Evolutionary conservation across 2,329 filamentous ascomycete species (phyloP).

Genomic region (Ascocoryne sarcoides): DNA sequence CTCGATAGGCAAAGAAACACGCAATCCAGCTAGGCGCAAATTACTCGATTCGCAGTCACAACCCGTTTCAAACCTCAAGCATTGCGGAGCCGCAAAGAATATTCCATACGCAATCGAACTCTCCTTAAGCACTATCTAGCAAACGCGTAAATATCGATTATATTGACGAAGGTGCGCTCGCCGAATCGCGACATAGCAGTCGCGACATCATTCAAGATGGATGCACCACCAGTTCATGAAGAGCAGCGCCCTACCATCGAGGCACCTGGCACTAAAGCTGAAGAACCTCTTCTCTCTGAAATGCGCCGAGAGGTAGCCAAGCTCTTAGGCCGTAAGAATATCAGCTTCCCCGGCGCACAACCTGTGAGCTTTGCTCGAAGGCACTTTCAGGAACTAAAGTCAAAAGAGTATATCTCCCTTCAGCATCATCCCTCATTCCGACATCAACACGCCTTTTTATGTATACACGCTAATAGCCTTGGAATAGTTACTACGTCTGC

Average conservation of each 20-base stretch:
- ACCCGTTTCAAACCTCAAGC: neutral
- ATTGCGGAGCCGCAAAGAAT: too few relatives aligned
- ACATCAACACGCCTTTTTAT: too few relatives aligned
- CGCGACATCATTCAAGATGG: neutral
- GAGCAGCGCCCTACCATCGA: conserved; percentile 32
- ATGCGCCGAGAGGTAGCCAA: conserved; percentile 67
- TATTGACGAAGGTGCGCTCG: too few relatives aligned
- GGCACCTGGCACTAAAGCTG: conserved; percentile 57
- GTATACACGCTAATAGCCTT: conserved; percentile 8
- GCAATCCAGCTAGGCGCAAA: neutral
- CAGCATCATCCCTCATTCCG: neutral
- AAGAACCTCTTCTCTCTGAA: conserved; percentile 46
- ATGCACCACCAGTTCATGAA: neutral
- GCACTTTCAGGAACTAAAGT: conserved; percentile 75
- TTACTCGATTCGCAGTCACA: neutral
- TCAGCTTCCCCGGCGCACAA: conserved; percentile 79
- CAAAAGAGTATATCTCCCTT: conserved; percentile 53
- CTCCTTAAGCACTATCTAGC: neutral
- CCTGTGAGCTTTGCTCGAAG: conserved; percentile 82
- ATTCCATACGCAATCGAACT: neutral
- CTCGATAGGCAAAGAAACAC: neutral
- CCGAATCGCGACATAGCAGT: neutral
- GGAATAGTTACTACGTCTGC: conserved; percentile 77
- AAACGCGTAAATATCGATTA: too few relatives aligned
- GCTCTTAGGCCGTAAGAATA: conserved; percentile 61